phyloP scores from a whole-genome alignment of 2,329 filamentous ascomycete genomes.

The Diplocarpon mali region DNA sequence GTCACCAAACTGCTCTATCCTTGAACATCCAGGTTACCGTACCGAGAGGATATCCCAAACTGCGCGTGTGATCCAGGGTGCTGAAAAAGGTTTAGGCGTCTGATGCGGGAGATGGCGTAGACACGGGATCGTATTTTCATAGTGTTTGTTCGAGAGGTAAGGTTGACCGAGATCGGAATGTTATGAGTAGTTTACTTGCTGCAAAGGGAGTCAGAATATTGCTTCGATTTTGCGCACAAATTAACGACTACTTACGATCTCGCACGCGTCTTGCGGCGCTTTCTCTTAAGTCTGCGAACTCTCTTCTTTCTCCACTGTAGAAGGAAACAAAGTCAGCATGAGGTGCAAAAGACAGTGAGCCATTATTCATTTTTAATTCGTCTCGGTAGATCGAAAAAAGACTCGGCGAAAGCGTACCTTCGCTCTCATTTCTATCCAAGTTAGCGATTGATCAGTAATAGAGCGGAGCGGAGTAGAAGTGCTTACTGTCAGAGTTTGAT shows the following conservation, averaged over 20 bases:
- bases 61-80: slow-evolving; percentile 22
- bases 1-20: slow-evolving; percentile 28
- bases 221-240: neutral
- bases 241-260: slow-evolving; percentile 61
- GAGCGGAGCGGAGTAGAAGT: neutral
- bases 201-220: slow-evolving; percentile 16
- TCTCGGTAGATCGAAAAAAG: no score
- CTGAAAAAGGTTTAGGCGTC: slow-evolving; percentile 27
- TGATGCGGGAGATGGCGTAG: slow-evolving; percentile 28
- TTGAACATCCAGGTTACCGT: slow-evolving; percentile 26
- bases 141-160: slow-evolving; percentile 24
- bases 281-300: slow-evolving; percentile 96
- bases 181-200: slow-evolving; percentile 35
- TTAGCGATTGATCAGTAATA: no score
- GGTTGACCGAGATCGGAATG: slow-evolving; percentile 33
- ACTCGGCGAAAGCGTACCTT: no score
- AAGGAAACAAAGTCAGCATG: no score
- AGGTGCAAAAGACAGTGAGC: no score
- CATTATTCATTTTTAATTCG: no score
- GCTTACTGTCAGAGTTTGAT: slow-evolving; percentile 5
- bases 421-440: no score
- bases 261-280: slow-evolving; percentile 99
- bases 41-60: slow-evolving; percentile 24
- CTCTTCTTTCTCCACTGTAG: slow-evolving; percentile 98
- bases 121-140: slow-evolving; percentile 29